Evolutionary conservation across 345 rosid genomes (phyloP).

Genomic region (Ceriops tagal): DNA sequence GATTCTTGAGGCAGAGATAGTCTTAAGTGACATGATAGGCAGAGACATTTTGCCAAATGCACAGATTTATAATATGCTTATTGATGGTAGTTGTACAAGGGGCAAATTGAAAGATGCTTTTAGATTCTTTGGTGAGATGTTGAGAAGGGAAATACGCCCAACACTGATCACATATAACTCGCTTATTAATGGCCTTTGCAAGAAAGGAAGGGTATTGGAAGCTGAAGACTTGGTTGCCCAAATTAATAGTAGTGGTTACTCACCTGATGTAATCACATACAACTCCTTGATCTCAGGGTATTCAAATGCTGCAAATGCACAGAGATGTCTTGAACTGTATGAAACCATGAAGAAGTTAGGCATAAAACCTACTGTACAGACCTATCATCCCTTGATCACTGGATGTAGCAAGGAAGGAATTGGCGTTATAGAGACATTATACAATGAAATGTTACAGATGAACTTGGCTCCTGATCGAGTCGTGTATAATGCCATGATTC

Average conservation of each 20-base stretch:
- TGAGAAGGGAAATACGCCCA: constrained; percentile 34
- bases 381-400: constrained; percentile 56
- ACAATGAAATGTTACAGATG: constrained; percentile 48
- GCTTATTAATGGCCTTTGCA: constrained; percentile 67
- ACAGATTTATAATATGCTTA: constrained; percentile 70
- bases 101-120: constrained; percentile 64
- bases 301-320: constrained; percentile 40
- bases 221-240: constrained; percentile 61
- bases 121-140: constrained; percentile 62
- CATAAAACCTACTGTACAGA: constrained; percentile 48
- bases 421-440: constrained; percentile 43
- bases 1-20: constrained; percentile 73
- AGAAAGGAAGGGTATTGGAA: constrained; percentile 44
- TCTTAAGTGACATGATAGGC: constrained; percentile 53
- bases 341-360: constrained; percentile 61
- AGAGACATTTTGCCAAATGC: constrained; percentile 57
- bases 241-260: constrained; percentile 44
- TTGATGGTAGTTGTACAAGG: constrained; percentile 48
- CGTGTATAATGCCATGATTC: constrained; percentile 53
- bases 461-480: constrained; percentile 55
- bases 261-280: constrained; percentile 66
- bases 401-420: constrained; percentile 48
- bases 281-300: constrained; percentile 73
- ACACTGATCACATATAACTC: constrained; percentile 76
- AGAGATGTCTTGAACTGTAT: constrained; percentile 56